Evolutionary conservation across 2,329 filamentous ascomycete genomes (phyloP).

Genomic region (Xylariaceae sp.): DNA sequence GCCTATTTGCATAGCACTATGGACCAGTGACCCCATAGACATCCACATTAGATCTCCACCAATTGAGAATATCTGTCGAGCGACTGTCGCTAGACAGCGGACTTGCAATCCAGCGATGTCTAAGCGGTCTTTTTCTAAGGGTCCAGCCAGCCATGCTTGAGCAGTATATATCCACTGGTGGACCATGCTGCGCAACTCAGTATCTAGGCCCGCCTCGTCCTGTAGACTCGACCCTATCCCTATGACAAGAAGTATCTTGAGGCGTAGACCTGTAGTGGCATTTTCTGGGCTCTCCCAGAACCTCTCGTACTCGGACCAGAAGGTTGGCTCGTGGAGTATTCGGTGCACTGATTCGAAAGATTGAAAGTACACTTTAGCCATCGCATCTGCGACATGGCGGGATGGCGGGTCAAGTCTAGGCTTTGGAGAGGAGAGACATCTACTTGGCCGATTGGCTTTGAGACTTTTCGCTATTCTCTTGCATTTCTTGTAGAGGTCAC

Average conservation of each 20-base stretch:
- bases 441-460: slow-evolving; percentile 44
- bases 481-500: slow-evolving; percentile 41
- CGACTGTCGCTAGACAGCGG: slow-evolving; percentile 47
- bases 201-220: slow-evolving; percentile 32
- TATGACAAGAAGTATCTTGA: slow-evolving; percentile 50
- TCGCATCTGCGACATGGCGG: slow-evolving; percentile 46
- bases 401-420: slow-evolving; percentile 36
- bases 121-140: slow-evolving; percentile 46
- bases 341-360: slow-evolving; percentile 58
- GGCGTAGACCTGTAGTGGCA: slow-evolving; percentile 32
- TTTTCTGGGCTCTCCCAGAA: slow-evolving; percentile 50
- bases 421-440: slow-evolving; percentile 32
- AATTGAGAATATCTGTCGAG: slow-evolving; percentile 49
- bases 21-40: slow-evolving; percentile 48
- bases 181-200: slow-evolving; percentile 36
- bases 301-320: slow-evolving; percentile 53
- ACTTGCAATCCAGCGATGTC: slow-evolving; percentile 46
- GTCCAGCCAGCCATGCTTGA: slow-evolving; percentile 49
- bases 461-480: slow-evolving; percentile 42
- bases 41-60: slow-evolving; percentile 50
- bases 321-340: slow-evolving; percentile 59
- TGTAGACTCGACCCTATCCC: slow-evolving; percentile 47
- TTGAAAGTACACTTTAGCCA: slow-evolving; percentile 53
- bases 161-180: slow-evolving; percentile 50
- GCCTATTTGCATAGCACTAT: slow-evolving; percentile 52